phyloP scores from a whole-genome alignment of 1,284 basidiomycete genomes.

The Trametes hirsuta region DNA sequence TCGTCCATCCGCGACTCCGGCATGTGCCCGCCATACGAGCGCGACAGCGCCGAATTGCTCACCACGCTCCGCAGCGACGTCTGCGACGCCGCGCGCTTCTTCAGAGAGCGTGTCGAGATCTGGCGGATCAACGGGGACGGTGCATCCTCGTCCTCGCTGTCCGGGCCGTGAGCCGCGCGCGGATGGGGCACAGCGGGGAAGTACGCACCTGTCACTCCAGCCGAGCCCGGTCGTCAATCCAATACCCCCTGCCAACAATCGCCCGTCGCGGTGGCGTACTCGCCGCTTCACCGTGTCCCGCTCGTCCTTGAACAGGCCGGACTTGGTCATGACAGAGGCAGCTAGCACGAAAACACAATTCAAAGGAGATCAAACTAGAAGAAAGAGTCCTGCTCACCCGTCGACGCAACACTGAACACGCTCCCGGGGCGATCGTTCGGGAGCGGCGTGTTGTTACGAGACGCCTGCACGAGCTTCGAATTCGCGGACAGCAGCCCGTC shows the following conservation, averaged over 20 bases:
- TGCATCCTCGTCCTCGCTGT: constrained; percentile 80
- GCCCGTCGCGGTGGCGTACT: constrained; percentile 70
- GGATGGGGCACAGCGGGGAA: not conserved
- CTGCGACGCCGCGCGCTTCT: constrained; percentile 12
- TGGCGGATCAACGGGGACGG: constrained; percentile 72
- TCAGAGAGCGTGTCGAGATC: constrained; percentile 56
- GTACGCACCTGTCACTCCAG: constrained; percentile 72
- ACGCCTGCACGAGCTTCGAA: constrained; percentile 61
- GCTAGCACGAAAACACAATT: constrained; percentile 6
- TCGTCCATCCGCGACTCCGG: constrained; percentile 24
- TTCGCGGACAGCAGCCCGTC: constrained; percentile 73
- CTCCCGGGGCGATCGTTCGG: constrained; percentile 40
- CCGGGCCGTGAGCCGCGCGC: constrained; percentile 5
- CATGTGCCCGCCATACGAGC: constrained; percentile 34
- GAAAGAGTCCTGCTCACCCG: constrained; percentile 36
- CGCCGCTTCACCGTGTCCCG: constrained; percentile 64
- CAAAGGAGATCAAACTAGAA: constrained; percentile 1
- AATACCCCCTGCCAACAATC: constrained; percentile 63
- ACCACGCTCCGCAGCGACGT: constrained; percentile 12
- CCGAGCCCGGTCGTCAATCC: constrained; percentile 79
- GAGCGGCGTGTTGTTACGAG: constrained; percentile 32
- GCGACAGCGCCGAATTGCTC: constrained; percentile 32
- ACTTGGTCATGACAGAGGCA: constrained; percentile 49
- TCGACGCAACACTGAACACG: constrained; percentile 41
- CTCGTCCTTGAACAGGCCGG: constrained; percentile 60